phyloP scores from a whole-genome alignment of 2,329 filamentous ascomycete genomes.

The Xylariales sp. region DNA sequence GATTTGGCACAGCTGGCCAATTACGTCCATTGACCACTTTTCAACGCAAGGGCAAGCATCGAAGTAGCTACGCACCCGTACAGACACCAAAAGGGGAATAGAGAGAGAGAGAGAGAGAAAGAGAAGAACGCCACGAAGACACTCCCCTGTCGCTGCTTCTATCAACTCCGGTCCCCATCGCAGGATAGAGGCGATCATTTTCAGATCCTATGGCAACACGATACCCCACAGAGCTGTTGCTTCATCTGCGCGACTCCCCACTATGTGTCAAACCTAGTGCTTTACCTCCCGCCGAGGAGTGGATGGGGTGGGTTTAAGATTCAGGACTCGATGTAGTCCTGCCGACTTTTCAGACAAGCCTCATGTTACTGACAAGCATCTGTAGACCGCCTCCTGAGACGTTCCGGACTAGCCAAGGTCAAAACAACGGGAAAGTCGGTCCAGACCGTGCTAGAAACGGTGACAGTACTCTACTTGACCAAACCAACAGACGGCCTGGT shows the following conservation, averaged over 20 bases:
- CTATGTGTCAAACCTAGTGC: slow-evolving; percentile 75
- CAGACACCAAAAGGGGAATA: too few relatives aligned
- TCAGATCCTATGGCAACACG: slow-evolving; percentile 47
- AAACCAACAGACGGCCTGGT: slow-evolving; percentile 45
- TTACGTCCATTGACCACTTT: too few relatives aligned
- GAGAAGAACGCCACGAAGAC: too few relatives aligned
- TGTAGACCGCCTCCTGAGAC: slow-evolving; percentile 41
- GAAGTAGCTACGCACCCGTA: too few relatives aligned
- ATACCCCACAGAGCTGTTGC: slow-evolving; percentile 74
- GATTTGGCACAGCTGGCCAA: too few relatives aligned
- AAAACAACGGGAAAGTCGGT: slow-evolving; percentile 30
- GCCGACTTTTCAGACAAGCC: slow-evolving; percentile 4
- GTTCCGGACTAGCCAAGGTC: slow-evolving; percentile 33
- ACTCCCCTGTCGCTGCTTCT: too few relatives aligned
- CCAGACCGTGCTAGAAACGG: slow-evolving; percentile 40
- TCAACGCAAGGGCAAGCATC: too few relatives aligned
- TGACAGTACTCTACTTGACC: slow-evolving; percentile 41
- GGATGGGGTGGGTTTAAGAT: slow-evolving; percentile 84
- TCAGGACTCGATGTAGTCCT: slow-evolving; percentile 5
- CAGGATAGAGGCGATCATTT: background rate
- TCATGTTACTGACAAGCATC: slow-evolving; percentile 5
- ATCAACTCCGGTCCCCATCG: too few relatives aligned
- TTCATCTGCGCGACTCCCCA: slow-evolving; percentile 74
- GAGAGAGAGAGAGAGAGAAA: too few relatives aligned
- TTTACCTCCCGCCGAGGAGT: slow-evolving; percentile 83